Percentiles rank a stretch among this genome's conserved stretches.
Evolutionary conservation across 2,329 filamentous ascomycete genomes (phyloP).

Genomic region (Neofusicoccum ribis): DNA sequence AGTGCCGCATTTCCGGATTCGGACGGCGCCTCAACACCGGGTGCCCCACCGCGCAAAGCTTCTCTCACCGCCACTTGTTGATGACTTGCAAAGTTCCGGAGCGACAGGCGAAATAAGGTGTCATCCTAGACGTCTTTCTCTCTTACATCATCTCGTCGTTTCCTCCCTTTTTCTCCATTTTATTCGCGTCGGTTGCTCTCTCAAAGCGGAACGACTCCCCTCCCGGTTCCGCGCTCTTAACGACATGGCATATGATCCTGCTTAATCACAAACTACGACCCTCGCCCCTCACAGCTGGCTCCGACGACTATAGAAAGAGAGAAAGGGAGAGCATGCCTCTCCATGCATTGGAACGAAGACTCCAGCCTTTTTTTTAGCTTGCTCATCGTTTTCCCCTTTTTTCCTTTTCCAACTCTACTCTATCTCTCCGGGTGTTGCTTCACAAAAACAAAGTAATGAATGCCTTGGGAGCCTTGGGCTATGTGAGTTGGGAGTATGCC

Average conservation of each 20-base stretch:
- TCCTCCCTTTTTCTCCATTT: constrained; percentile 2
- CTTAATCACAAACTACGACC: neutral
- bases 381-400: neutral
- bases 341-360: neutral
- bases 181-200: neutral
- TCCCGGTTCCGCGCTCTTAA: neutral
- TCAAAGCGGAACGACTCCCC: neutral
- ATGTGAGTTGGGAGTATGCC: constrained; percentile 13
- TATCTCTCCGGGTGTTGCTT: neutral
- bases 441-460: neutral
- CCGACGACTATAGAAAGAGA: neutral
- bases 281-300: neutral
- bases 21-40: neutral
- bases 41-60: neutral
- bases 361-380: neutral
- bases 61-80: constrained; percentile 14
- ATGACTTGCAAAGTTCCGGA: constrained; percentile 12
- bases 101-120: constrained; percentile 4
- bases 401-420: neutral
- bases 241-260: neutral
- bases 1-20: constrained; percentile 4
- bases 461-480: constrained; percentile 18
- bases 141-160: neutral
- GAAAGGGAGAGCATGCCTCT: neutral
- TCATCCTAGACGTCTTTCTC: constrained; percentile 5